phyloP scores from a whole-genome alignment of 2,329 filamentous ascomycete species.

The Pseudogymnoascus sp. region DNA sequence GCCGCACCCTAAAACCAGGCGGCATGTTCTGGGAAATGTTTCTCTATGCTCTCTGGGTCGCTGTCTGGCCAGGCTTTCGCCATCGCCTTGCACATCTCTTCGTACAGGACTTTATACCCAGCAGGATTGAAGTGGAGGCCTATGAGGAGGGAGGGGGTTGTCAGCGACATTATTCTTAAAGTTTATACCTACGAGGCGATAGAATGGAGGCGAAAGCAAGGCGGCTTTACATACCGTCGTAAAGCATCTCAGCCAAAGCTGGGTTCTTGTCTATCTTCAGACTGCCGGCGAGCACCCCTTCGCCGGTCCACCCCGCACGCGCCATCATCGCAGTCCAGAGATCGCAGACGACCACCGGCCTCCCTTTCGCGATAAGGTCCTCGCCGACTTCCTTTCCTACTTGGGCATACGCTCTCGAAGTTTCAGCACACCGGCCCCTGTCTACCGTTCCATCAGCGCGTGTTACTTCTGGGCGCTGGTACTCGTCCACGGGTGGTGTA shows the following conservation, averaged over 20 bases:
- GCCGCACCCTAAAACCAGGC: slow-evolving; percentile 1
- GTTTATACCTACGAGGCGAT: slow-evolving; percentile 37
- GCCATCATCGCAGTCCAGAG: slow-evolving; percentile 75
- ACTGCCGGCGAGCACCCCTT: slow-evolving; percentile 40
- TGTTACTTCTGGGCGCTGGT: slow-evolving; percentile 47
- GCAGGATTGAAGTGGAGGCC: slow-evolving; percentile 52
- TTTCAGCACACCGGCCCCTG: slow-evolving; percentile 40
- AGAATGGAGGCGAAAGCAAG: background rate
- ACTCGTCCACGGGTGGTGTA: slow-evolving; percentile 74
- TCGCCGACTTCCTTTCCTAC: slow-evolving; percentile 59
- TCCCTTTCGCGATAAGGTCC: slow-evolving; percentile 33
- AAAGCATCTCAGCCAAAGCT: background rate
- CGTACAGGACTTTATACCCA: slow-evolving; percentile 48
- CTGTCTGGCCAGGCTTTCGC: slow-evolving; percentile 37
- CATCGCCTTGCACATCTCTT: slow-evolving; percentile 43
- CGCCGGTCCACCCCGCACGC: slow-evolving; percentile 49
- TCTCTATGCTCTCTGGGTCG: background rate
- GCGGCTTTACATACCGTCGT: slow-evolving; percentile 23
- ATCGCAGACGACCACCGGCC: slow-evolving; percentile 61
- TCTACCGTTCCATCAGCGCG: slow-evolving; percentile 40
- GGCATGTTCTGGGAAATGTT: slow-evolving; percentile 1
- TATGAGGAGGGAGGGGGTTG: slow-evolving; percentile 42
- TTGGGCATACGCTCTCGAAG: slow-evolving; percentile 48
- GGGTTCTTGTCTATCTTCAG: background rate
- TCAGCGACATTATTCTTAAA: slow-evolving; percentile 31